These are phyloP conservation scores for Canavalia ensiformis DNA, from an alignment of 306 rosid genomes.

Conservation along the genomic window DNA sequence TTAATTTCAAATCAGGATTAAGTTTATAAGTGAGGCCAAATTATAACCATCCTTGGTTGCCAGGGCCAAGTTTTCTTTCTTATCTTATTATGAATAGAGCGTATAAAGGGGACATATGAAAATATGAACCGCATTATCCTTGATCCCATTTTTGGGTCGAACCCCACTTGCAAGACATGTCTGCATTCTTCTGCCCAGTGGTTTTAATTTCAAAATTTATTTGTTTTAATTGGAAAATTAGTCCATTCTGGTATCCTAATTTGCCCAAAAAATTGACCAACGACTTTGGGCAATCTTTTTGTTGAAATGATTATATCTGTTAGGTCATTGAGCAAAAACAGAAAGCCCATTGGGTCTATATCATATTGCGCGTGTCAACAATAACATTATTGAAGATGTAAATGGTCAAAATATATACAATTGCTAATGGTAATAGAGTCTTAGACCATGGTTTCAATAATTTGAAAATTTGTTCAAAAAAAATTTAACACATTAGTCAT, in stretches of 20 bases:
- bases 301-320: not conserved
- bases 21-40: no score
- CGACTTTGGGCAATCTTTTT: not conserved
- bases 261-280: not conserved
- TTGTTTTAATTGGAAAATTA: not conserved
- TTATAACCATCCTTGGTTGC: no score
- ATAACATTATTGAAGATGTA: conserved; percentile 8
- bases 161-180: not conserved
- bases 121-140: not conserved
- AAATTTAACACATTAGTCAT: not conserved
- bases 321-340: conserved; percentile 7
- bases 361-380: not conserved
- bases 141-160: not conserved
- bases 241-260: conserved; percentile 30
- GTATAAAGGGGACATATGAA: not conserved
- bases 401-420: conserved; percentile 2
- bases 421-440: not conserved
- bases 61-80: no score
- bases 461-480: not conserved
- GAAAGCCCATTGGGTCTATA: not conserved
- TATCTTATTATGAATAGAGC: not conserved
- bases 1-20: no score
- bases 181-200: not conserved
- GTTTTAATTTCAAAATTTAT: conserved; percentile 3
- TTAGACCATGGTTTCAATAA: not conserved